Conservation (phyloP, 139 green algal species). For the Chlamydomonas incerta region DNA sequence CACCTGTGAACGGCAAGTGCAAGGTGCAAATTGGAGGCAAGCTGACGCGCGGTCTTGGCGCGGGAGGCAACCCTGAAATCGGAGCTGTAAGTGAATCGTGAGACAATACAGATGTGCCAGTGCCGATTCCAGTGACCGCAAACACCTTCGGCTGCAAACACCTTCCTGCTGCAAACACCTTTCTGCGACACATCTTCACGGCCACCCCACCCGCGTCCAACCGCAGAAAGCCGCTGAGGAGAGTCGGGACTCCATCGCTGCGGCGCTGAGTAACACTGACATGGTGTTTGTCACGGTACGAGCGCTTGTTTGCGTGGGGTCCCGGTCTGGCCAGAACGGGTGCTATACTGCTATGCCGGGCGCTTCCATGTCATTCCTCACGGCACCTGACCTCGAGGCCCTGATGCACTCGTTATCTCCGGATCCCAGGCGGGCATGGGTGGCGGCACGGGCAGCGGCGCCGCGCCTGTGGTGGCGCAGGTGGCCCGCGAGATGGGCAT, state of each 20-base stretch:
- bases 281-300: constrained; percentile 96
- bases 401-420: no score
- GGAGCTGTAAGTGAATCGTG: constrained; percentile 75
- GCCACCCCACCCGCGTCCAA: no score
- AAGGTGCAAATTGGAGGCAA: constrained; percentile 91
- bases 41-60: constrained; percentile 91
- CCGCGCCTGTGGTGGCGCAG: constrained; percentile 90
- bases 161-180: no score
- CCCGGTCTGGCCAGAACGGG: no score
- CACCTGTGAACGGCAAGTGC: constrained; percentile 67
- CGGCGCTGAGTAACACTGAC: constrained; percentile 83
- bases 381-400: no score
- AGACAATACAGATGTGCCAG: no score
- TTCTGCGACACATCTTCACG: no score
- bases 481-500: constrained; percentile 90
- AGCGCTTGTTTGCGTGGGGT: no score
- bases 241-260: constrained; percentile 76
- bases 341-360: no score
- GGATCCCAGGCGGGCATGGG: constrained; percentile 98
- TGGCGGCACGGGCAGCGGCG: constrained; percentile 95
- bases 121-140: no score
- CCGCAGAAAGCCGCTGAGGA: constrained; percentile 84
- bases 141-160: no score
- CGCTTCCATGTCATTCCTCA: no score
- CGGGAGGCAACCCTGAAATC: constrained; percentile 90